Evolutionary conservation across 371 early-diverging fungal genomes (phyloP), one percentile per base, ranked within the genome.

Genomic region (Rhizopus delemar): DNA sequence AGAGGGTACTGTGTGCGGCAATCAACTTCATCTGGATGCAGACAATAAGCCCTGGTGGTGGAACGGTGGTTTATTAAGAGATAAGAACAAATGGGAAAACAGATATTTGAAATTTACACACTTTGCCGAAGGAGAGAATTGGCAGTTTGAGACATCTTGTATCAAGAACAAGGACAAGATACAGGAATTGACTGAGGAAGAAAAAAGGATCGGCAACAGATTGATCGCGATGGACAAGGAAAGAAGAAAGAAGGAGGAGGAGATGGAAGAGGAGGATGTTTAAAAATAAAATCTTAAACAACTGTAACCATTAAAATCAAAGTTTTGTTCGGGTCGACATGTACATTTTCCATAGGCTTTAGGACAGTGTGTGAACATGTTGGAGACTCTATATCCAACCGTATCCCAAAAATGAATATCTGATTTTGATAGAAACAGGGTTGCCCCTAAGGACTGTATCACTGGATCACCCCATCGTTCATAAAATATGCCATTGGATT

Each of bases 401-500:
- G 74, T 62, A 8, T 79, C 71, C 70, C 70, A 79, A n/a, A 70
- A 70, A 41, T 79, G 80, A 38, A 79, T 50, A n/a, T 79, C 68
- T 0, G 67, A 56, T 49, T 73, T 76, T 33, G 65, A 67, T 22
- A 79, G 53, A 45, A 74, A 74, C 12, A 74, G 51, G 0, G 67
- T 60, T 29, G 70, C 68, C 22, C 70, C 80, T 13, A 79, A 46
- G 5, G 80, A 60, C 45, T 76, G 76, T 33, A 79, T 72, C 29
- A 76, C 56, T 29, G 74, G 77, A 59, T 79, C 80, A 8, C 77
- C 80, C 80, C 77, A 83, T 72, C 94, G 79, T 65, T 98, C 99
- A 72, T 96, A 96, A 66, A 91, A 98, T 67, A 98, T 96, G 3
- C 89, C 95, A 28, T 92, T 92, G 3, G 82, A 58, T 46, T 75